Evolutionary conservation across 352 stramenopile genomes (phyloP), one percentile per base, ranked within the genome.

Genomic region (Phytophthora crassamura): DNA sequence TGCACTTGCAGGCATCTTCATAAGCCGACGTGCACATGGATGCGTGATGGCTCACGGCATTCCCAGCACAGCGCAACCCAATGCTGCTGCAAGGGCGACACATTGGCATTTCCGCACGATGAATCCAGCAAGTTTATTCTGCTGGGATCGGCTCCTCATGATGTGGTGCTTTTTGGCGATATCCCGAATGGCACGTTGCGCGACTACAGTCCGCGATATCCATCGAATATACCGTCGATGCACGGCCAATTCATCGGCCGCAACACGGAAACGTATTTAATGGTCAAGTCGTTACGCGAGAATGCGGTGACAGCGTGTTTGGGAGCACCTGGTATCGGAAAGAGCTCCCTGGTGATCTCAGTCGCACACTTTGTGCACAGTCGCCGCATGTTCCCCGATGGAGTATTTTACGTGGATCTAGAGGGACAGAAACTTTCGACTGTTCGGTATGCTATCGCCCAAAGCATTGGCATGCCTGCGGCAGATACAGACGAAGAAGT

Each of bases 71-170:
- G 75, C 43, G 67, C 78, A 33, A 79, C 83, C 25, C 70, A 85
- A 25, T 94, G 86, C 50, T 94, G 86, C 54, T 94, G 86, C 68
- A 94, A 93, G 38, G 78, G 78, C 0, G 67, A 89, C 4, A 54
- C 64, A 16, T 64, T 94, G 15, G 64, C 80, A 39, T 94, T 90
- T 45, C 86, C 86, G 1, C 86, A 94, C 45, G 86, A 94, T 49
- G 86, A 94, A 49, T 93, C 84, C 15, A 91, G 82, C 69, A 94
- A 94, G 38, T 94, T 94, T 47, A 28, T 94, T 12, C 53, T 94
- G 5, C 54, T 93, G 4, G 83, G 81, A 22, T 42, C 45, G n/a
- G 61, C 67, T 32, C 61, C 71, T 11, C 86, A 94, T 47, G 82
- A 91, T 46, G 77, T 94, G 22, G 75, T 89, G 25, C 63, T 94